A percentile compares a stretch with the other conserved stretches of the same genome.
phyloP scores from a whole-genome alignment of 2,329 filamentous ascomycete species.

The Venturia oleaginea region DNA sequence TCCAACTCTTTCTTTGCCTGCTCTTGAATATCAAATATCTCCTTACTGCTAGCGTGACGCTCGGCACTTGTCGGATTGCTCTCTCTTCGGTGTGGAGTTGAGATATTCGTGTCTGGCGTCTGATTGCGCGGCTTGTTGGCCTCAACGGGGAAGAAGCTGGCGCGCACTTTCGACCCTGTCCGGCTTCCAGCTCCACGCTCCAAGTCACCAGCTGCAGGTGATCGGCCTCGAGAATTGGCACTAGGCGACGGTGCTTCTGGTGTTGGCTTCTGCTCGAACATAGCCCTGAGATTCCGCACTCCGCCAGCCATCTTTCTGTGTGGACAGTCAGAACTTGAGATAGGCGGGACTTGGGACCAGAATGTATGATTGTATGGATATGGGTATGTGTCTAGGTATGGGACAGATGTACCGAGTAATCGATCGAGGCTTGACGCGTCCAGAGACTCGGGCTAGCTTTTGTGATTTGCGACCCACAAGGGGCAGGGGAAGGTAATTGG shows the following conservation, averaged over 20 bases:
- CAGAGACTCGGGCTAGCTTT: neutral
- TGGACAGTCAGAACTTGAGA: neutral
- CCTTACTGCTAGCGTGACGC: neutral
- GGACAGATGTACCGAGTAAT: conserved; percentile 3
- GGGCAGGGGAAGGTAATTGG: neutral
- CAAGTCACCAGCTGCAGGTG: conserved; percentile 7
- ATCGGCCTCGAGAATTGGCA: conserved; percentile 10
- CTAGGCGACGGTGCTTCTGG: neutral
- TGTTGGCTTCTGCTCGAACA: conserved; percentile 12
- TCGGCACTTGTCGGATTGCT: conserved; percentile 8
- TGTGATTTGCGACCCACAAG: neutral
- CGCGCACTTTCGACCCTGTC: conserved; percentile 14
- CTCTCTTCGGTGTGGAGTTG: neutral
- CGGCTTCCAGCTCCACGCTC: conserved; percentile 2
- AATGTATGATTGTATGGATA: neutral
- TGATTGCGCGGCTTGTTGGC: conserved; percentile 9
- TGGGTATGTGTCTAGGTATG: neutral
- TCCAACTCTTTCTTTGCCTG: conserved; percentile 5
- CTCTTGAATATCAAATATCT: conserved; percentile 1
- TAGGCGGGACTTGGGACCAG: neutral
- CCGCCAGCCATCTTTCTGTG: conserved; percentile 9
- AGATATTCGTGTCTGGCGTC: neutral
- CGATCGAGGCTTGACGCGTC: conserved; percentile 7
- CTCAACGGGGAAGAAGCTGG: conserved; percentile 14
- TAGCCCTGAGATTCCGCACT: conserved; percentile 13